Conservation (phyloP, 2,329 filamentous ascomycete genomes). For the Cladorrhinum sp. region DNA sequence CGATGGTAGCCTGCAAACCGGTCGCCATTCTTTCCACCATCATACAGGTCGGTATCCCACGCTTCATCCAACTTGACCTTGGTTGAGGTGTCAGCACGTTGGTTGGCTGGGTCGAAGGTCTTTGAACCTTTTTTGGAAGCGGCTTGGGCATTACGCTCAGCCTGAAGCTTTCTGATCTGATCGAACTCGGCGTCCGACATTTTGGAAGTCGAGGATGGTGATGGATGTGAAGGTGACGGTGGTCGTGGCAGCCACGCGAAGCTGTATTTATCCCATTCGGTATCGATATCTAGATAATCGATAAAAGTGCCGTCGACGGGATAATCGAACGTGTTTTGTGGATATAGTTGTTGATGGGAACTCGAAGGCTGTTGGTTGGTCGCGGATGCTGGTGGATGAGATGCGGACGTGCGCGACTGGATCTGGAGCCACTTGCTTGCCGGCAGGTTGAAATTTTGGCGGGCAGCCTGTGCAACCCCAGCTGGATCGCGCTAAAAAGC, state of each 20-base stretch:
- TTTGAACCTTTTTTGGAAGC: conserved; percentile 78
- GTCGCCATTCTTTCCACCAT: conserved; percentile 65
- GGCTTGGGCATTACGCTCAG: conserved; percentile 82
- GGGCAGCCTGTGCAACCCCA: conserved; percentile 1
- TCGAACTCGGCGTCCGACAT: conserved; percentile 84
- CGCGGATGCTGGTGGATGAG: conserved; percentile 3
- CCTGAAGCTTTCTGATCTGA: conserved; percentile 80
- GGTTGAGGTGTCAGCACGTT: conserved; percentile 78
- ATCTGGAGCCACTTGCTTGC: conserved; percentile 15
- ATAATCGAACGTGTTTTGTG: not conserved
- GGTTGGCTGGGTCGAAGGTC: conserved; percentile 73
- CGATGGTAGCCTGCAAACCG: conserved; percentile 88
- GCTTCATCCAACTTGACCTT: conserved; percentile 89
- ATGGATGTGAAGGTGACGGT: not conserved
- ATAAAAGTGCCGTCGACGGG: not conserved
- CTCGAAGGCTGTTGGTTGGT: conserved; percentile 9
- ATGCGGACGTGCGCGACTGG: conserved; percentile 11
- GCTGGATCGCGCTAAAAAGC: not conserved
- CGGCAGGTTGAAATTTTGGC: conserved; percentile 22
- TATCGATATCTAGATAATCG: not conserved
- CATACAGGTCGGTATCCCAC: conserved; percentile 87
- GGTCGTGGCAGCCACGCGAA: conserved; percentile 23
- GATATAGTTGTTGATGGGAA: not conserved
- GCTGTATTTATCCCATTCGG: conserved; percentile 25
- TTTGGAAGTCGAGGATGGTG: conserved; percentile 3